A percentile compares a stretch with the other conserved stretches of the same genome.
These are phyloP conservation scores for Neoboletus brunneissimus DNA, from an alignment of 768 basidiomycete genomes.

Conservation along the genomic window DNA sequence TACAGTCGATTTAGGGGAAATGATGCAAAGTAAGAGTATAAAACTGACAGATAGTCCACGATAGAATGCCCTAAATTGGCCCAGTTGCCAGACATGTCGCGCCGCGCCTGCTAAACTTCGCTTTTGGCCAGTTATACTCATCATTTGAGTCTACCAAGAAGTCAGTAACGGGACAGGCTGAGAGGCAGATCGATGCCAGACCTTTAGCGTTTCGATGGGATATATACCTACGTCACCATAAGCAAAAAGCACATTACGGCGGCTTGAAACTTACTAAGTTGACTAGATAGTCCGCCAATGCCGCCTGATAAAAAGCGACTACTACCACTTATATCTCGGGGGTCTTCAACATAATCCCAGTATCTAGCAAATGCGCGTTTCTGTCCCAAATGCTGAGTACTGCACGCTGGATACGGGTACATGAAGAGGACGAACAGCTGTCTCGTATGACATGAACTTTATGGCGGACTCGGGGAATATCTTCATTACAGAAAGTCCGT, in stretches of 20 bases:
- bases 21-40: constrained; percentile 4
- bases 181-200: constrained; percentile 23
- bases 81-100: constrained; percentile 71
- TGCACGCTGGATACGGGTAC: constrained; percentile 9
- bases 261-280: constrained; percentile 63
- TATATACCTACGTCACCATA: constrained; percentile 69
- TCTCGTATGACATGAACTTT: constrained; percentile 96
- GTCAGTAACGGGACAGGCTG: neutral
- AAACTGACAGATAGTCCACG: constrained; percentile 79
- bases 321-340: constrained; percentile 82
- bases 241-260: constrained; percentile 12
- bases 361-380: constrained; percentile 94
- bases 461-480: constrained; percentile 98
- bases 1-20: constrained; percentile 33
- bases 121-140: constrained; percentile 75
- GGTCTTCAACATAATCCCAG: constrained; percentile 87
- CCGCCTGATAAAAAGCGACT: constrained; percentile 96
- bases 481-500: constrained; percentile 88
- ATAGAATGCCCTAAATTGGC: constrained; percentile 83
- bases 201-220: constrained; percentile 95
- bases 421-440: constrained; percentile 59
- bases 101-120: constrained; percentile 61
- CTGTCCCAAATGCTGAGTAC: constrained; percentile 40
- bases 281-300: constrained; percentile 90
- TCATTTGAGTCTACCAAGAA: constrained; percentile 79